Conservation (phyloP, 805 yeast genomes). For the Kockiozyma suomiensis region DNA sequence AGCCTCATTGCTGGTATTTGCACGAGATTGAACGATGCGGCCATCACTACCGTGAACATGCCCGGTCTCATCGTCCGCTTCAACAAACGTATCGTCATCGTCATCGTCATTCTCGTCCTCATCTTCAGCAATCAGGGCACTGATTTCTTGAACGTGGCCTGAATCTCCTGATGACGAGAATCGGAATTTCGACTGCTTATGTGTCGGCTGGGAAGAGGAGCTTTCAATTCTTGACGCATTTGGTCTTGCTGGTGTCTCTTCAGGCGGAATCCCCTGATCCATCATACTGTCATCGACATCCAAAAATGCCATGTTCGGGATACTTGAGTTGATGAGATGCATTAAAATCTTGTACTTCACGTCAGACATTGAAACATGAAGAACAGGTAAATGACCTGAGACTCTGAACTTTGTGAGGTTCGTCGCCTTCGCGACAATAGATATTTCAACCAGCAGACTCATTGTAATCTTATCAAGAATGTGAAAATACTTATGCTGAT, state of each 20-base stretch:
- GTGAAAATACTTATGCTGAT: slow-evolving; percentile 51
- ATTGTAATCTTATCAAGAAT: slow-evolving; percentile 77
- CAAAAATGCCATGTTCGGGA: slow-evolving; percentile 54
- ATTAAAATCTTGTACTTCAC: slow-evolving; percentile 86
- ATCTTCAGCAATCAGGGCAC: slow-evolving; percentile 24
- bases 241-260: background rate
- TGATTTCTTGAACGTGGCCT: slow-evolving; percentile 8
- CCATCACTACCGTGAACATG: slow-evolving; percentile 17
- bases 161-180: slow-evolving; percentile 8
- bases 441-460: slow-evolving; percentile 73
- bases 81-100: slow-evolving; percentile 29
- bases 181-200: slow-evolving; percentile 5
- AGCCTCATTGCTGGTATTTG: slow-evolving; percentile 1
- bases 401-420: slow-evolving; percentile 72
- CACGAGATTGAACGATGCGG: background rate
- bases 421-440: slow-evolving; percentile 79
- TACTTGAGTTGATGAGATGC: slow-evolving; percentile 68
- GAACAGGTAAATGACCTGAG: slow-evolving; percentile 73
- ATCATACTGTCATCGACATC: slow-evolving; percentile 13
- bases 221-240: background rate
- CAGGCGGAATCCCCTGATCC: slow-evolving; percentile 8
- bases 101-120: slow-evolving; percentile 38
- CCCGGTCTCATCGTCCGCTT: slow-evolving; percentile 20
- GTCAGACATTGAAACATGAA: slow-evolving; percentile 76
- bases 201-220: background rate